These are phyloP conservation scores for Penicillium freii DNA, from an alignment of 2,329 filamentous ascomycete genomes.

Conservation along the genomic window DNA sequence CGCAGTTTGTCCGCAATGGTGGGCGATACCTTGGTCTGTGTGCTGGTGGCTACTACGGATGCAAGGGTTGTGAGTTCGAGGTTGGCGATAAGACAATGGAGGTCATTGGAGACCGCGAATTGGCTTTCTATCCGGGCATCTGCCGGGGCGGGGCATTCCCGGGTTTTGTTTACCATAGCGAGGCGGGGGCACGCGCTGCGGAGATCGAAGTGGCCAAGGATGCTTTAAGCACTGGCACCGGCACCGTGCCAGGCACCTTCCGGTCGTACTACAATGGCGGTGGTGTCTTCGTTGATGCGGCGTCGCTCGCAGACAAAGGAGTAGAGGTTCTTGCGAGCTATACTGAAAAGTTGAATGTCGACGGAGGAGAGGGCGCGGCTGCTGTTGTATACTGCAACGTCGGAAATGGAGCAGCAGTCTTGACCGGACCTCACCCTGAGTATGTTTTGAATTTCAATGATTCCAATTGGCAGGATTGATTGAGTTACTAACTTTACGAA, in stretches of 20 bases:
- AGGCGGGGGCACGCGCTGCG: slow-evolving; percentile 74
- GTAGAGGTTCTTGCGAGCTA: slow-evolving; percentile 84
- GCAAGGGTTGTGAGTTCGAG: slow-evolving; percentile 82
- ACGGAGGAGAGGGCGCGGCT: slow-evolving; percentile 69
- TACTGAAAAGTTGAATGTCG: slow-evolving; percentile 69
- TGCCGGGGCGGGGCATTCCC: slow-evolving; percentile 84
- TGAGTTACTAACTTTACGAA: slow-evolving; percentile 21
- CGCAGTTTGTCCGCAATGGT: slow-evolving; percentile 79
- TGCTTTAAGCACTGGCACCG: slow-evolving; percentile 52
- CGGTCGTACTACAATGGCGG: slow-evolving; percentile 90
- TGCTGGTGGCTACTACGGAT: slow-evolving; percentile 90
- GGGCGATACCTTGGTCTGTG: slow-evolving; percentile 89
- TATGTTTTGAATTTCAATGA: slow-evolving; percentile 45
- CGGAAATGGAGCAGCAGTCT: slow-evolving; percentile 72
- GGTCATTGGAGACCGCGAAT: slow-evolving; percentile 79
- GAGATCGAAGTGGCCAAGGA: slow-evolving; percentile 63
- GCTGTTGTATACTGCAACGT: slow-evolving; percentile 82
- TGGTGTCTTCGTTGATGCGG: slow-evolving; percentile 83
- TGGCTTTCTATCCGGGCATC: slow-evolving; percentile 82
- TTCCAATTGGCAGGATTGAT: slow-evolving; percentile 9
- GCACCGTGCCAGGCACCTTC: slow-evolving; percentile 58
- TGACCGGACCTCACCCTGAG: slow-evolving; percentile 93
- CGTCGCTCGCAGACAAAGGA: slow-evolving; percentile 58
- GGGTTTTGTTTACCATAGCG: slow-evolving; percentile 87
- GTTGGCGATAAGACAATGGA: slow-evolving; percentile 77